Conservation (phyloP, 2,329 filamentous ascomycete genomes). For the Fusarium siculi region DNA sequence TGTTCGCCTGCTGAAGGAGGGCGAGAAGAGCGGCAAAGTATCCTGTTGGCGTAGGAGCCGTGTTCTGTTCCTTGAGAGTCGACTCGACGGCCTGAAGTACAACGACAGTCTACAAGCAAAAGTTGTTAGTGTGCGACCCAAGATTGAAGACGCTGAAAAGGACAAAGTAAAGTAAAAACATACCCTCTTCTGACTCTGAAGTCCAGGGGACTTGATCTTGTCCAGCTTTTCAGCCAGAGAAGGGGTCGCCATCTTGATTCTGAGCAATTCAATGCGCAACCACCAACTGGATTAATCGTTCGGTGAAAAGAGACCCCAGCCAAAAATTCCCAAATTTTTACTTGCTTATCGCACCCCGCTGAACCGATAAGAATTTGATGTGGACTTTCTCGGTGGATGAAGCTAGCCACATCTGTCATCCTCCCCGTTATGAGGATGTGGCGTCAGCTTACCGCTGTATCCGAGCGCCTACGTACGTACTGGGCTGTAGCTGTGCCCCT, state of each 20-base stretch:
- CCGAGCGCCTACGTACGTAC: constrained; percentile 43
- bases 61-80: constrained; percentile 88
- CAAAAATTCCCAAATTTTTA: constrained; percentile 46
- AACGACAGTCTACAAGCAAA: constrained; percentile 73
- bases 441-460: constrained; percentile 45
- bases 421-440: constrained; percentile 39
- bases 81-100: constrained; percentile 93
- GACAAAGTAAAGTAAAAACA: constrained; percentile 35
- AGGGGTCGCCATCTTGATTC: constrained; percentile 58
- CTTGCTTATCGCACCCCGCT: constrained; percentile 46
- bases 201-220: constrained; percentile 96
- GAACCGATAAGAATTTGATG: constrained; percentile 39
- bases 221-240: constrained; percentile 87
- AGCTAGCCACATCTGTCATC: constrained; percentile 24
- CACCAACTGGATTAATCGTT: constrained; percentile 41
- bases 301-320: constrained; percentile 41
- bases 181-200: constrained; percentile 95
- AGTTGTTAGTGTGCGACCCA: constrained; percentile 24
- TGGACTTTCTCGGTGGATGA: neutral
- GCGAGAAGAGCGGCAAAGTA: constrained; percentile 97
- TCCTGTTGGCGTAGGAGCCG: constrained; percentile 83
- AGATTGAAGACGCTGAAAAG: neutral
- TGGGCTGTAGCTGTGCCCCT: constrained; percentile 42
- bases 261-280: constrained; percentile 45
- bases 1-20: constrained; percentile 81